Conservation (phyloP, 2,329 filamentous ascomycete genomes). For the Myriosclerotinia curreyana region DNA sequence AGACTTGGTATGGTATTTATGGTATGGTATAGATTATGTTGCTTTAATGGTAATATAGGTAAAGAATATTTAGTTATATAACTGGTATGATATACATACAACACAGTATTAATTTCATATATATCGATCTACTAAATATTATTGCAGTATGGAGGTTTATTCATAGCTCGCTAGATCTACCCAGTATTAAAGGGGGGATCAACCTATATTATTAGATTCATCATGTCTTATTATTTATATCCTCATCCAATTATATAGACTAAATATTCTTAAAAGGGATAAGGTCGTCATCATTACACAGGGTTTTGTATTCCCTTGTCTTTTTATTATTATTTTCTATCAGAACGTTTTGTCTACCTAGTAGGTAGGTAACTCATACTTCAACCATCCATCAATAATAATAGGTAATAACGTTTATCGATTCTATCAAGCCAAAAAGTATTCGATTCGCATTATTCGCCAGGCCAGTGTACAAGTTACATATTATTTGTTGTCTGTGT, state of each 20-base stretch:
- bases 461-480: no score
- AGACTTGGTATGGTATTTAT: neutral
- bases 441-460: constrained; percentile 2
- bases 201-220: no score
- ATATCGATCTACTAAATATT: no score
- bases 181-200: no score
- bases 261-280: constrained; percentile 1
- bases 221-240: neutral
- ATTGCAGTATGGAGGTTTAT: no score
- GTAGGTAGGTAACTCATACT: neutral
- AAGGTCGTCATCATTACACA: neutral
- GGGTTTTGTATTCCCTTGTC: constrained; percentile 2
- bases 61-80: no score
- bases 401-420: no score
- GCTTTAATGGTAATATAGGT: no score
- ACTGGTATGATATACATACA: neutral
- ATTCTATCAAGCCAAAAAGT: neutral
- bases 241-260: neutral
- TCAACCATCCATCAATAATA: no score
- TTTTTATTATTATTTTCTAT: neutral
- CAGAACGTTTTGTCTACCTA: neutral
- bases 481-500: no score
- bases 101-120: neutral
- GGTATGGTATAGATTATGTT: constrained; percentile 1
- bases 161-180: no score